Conservation (phyloP, 2,329 filamentous ascomycete genomes). For the Chaetomium olivaceum region DNA sequence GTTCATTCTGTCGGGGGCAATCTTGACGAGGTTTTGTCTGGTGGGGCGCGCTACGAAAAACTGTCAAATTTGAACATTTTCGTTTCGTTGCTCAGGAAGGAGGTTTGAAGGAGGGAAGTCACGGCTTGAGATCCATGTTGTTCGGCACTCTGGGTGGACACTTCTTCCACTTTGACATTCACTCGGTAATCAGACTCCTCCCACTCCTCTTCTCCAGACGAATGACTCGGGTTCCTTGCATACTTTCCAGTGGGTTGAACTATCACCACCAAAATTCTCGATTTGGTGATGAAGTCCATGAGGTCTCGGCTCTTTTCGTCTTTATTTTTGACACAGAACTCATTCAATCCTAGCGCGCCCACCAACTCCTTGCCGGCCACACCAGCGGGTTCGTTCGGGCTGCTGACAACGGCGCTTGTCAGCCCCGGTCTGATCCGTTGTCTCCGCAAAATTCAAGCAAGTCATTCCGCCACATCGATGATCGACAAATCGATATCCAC, state of each 20-base stretch:
- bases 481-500: slow-evolving; percentile 8
- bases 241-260: background rate
- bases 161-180: background rate
- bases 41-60: slow-evolving; percentile 7
- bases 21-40: background rate
- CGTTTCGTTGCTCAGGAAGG: background rate
- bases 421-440: slow-evolving; percentile 8
- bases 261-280: too few species aligned
- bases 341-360: slow-evolving; percentile 9
- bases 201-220: background rate
- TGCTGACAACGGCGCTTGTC: slow-evolving; percentile 18
- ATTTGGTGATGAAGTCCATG: background rate
- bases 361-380: slow-evolving; percentile 2
- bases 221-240: background rate
- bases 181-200: background rate
- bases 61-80: background rate
- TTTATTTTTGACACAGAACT: background rate
- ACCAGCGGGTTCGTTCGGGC: background rate
- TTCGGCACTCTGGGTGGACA: background rate
- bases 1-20: slow-evolving; percentile 10
- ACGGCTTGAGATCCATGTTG: background rate
- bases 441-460: slow-evolving; percentile 8
- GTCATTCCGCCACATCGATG: slow-evolving; percentile 13
- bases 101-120: background rate
- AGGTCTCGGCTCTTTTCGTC: background rate